Percentiles rank a stretch among this genome's conserved stretches.
These are phyloP conservation scores for Viola pubescens DNA, from an alignment of 441 rosid genomes.

Conservation along the genomic window DNA sequence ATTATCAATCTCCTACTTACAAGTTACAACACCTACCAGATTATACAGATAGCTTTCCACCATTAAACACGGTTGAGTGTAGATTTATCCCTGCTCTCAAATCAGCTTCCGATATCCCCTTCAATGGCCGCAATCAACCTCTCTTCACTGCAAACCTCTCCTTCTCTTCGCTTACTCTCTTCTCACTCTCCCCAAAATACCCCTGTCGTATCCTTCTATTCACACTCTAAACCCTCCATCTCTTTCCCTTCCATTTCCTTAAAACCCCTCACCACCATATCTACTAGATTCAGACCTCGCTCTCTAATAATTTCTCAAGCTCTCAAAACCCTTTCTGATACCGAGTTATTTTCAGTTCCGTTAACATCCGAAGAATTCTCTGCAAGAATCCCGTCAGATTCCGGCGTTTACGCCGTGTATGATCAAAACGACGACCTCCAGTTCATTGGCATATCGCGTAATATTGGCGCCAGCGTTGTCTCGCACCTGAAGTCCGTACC, in stretches of 20 bases:
- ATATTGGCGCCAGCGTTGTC: conserved; percentile 62
- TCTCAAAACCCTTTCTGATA: conserved; percentile 38
- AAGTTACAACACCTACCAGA: too few relatives aligned
- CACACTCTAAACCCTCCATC: conserved; percentile 32
- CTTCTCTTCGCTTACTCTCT: conserved; percentile 32
- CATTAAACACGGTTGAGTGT: too few relatives aligned
- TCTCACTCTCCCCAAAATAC: conserved; percentile 25
- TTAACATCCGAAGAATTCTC: conserved; percentile 29
- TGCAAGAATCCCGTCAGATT: conserved; percentile 36
- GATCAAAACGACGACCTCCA: conserved; percentile 60
- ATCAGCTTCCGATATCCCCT: not conserved
- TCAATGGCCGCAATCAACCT: conserved; percentile 49
- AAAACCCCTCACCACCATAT: conserved; percentile 17
- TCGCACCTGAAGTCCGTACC: conserved; percentile 60
- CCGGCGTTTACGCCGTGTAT: conserved; percentile 78
- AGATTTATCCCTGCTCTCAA: not conserved
- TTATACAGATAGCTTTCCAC: too few relatives aligned
- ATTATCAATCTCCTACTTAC: too few relatives aligned
- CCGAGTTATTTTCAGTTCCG: conserved; percentile 40
- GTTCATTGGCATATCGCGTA: conserved; percentile 79
- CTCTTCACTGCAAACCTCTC: conserved; percentile 25
- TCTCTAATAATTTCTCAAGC: conserved; percentile 35
- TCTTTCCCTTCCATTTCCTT: conserved; percentile 32
- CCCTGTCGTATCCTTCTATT: conserved; percentile 32
- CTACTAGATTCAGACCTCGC: conserved; percentile 28